Evolutionary conservation across 2,329 filamentous ascomycete species (phyloP).

Genomic region (Teratosphaeria gauchensis): DNA sequence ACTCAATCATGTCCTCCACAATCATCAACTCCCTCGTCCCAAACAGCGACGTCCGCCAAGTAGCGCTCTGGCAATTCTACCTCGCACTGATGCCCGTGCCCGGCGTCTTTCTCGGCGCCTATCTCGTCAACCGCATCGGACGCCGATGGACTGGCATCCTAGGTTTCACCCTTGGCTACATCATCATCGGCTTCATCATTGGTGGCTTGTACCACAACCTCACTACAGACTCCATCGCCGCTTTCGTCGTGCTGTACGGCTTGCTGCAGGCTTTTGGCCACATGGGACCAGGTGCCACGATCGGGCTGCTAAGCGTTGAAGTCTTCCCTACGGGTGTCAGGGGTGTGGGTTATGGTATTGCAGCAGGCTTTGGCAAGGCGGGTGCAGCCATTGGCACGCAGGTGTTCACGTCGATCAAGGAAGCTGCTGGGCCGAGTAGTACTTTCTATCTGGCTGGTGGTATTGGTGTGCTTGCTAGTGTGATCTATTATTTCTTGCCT

Average conservation of each 20-base stretch:
- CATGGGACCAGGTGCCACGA: conserved; percentile 43
- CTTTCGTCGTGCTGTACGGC: conserved; percentile 45
- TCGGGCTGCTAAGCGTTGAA: conserved; percentile 43
- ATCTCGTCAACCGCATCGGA: conserved; percentile 39
- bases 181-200: conserved; percentile 44
- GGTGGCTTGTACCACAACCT: conserved; percentile 40
- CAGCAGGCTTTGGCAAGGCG: conserved; percentile 42
- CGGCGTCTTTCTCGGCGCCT: conserved; percentile 42
- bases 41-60: conserved; percentile 19
- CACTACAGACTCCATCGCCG: conserved; percentile 30
- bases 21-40: not conserved
- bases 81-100: conserved; percentile 29
- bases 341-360: conserved; percentile 43
- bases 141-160: conserved; percentile 43
- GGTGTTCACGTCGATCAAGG: conserved; percentile 27
- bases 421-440: not conserved
- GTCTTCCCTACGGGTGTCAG: conserved; percentile 44
- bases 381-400: conserved; percentile 44
- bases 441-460: not conserved
- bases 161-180: conserved; percentile 39
- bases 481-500: not conserved
- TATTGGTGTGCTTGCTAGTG: not conserved
- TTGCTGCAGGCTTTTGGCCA: conserved; percentile 41
- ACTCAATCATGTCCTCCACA: conserved; percentile 22
- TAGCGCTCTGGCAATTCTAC: conserved; percentile 36